Evolutionary conservation across 345 rosid species (phyloP), one percentile per base, ranked within the genome.

Genomic region (Gossypium longicalyx): DNA sequence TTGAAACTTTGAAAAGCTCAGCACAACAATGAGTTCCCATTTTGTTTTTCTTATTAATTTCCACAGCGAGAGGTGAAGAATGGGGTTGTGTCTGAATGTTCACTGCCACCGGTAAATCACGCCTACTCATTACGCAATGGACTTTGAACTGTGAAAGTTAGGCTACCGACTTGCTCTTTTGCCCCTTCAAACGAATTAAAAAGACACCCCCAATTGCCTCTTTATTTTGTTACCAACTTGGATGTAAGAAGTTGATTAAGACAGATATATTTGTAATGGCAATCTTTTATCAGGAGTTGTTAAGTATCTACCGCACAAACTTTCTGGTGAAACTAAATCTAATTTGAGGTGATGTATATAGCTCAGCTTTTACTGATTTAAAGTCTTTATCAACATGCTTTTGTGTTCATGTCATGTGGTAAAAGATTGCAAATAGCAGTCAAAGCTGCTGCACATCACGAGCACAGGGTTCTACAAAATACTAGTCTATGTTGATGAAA

Each of bases 121-220:
- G 71, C 71, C 22, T 67, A 67, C 71, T 67, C 71, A 48, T 67
- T 68, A 49, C 58, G 15, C 43, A 15, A 68, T 3, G 43, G 57
- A 51, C 34, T 11, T 13, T 1, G 2, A 76, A 2, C 60, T 8
- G 57, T 53, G 25, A 56, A 56, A 45, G 53, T 66, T 66, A 45
- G 70, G 52, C 70, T 66, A 66, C 70, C 70, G n/a, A 66, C 70
- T 66, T 66, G 34, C 16, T 15, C 70, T 65, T 19, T 19, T 67
- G 22, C 52, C 53, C 38, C 62, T 57, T 22, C 34, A 27, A 56
- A 57, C 62, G 22, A 20, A 13, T 61, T 61, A 61, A 61, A 61
- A 61, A 25, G 44, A 34, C 38, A 34, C 38, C 38, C 38, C 38
- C 38, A 34, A 34, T 34, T 34, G 38, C 38, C 38, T 15, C 22